Conservation (phyloP, 2,329 filamentous ascomycete species). For the Epichloe uncinata region DNA sequence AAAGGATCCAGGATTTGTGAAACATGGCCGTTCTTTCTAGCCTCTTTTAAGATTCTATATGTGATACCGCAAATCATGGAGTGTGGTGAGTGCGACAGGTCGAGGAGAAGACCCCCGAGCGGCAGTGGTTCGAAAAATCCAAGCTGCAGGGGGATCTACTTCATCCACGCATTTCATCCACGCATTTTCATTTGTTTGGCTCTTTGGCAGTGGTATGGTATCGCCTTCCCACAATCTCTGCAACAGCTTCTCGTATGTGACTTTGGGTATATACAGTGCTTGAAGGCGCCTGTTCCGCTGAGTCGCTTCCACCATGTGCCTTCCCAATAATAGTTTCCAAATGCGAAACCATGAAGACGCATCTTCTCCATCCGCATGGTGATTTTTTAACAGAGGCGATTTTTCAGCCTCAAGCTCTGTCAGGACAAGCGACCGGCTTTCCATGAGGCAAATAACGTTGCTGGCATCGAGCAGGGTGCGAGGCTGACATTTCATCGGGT, state of each 20-base stretch:
- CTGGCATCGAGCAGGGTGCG: slow-evolving; percentile 31
- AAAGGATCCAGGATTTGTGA: slow-evolving; percentile 15
- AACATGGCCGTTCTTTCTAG: slow-evolving; percentile 9
- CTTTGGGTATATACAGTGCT: not conserved
- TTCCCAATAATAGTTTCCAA: slow-evolving; percentile 8
- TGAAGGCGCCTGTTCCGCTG: slow-evolving; percentile 2
- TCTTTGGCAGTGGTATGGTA: slow-evolving; percentile 15
- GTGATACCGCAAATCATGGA: slow-evolving; percentile 11
- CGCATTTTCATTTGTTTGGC: slow-evolving; percentile 13
- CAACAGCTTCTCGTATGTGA: slow-evolving; percentile 11
- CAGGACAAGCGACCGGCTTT: slow-evolving; percentile 32
- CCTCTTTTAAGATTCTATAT: slow-evolving; percentile 4
- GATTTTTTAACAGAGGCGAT: slow-evolving; percentile 18
- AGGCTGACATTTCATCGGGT: slow-evolving; percentile 15
- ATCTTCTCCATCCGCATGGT: slow-evolving; percentile 13
- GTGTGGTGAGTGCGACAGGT: slow-evolving; percentile 13
- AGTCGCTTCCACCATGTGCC: slow-evolving; percentile 1
- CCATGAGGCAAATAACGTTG: slow-evolving; percentile 27
- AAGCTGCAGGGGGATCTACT: slow-evolving; percentile 31
- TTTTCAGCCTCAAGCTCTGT: slow-evolving; percentile 29
- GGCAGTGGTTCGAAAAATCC: slow-evolving; percentile 14
- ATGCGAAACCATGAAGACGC: slow-evolving; percentile 24
- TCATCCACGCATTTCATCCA: slow-evolving; percentile 21
- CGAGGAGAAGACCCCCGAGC: slow-evolving; percentile 8
- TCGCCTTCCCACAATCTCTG: slow-evolving; percentile 17